Evolutionary conservation across 139 green algal species (phyloP), one percentile per base, ranked within the genome.

Genomic region (Edaphochlamys debaryana): DNA sequence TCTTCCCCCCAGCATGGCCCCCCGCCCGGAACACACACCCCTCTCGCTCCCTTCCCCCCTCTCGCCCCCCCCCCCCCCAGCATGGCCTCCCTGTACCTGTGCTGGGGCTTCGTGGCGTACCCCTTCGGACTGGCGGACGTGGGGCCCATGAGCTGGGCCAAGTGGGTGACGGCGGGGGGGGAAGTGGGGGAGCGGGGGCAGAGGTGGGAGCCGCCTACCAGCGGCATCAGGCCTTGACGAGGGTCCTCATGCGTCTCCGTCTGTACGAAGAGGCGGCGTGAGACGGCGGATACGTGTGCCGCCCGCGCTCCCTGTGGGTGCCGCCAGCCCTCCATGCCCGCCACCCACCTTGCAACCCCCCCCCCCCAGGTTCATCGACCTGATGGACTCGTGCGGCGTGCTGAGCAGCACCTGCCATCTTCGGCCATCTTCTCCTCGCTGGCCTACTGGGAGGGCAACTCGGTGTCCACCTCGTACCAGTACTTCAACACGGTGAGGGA

Each of bases 301-400:
- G n/a, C n/a, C n/a, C n/a, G n/a, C n/a, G n/a, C n/a, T n/a, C n/a
- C n/a, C n/a, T n/a, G n/a, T n/a, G n/a, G n/a, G n/a, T n/a, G n/a
- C n/a, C n/a, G n/a, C n/a, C n/a, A n/a, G n/a, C n/a, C n/a, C n/a
- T n/a, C n/a, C n/a, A n/a, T n/a, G n/a, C n/a, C n/a, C n/a, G n/a
- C n/a, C n/a, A n/a, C n/a, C n/a, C n/a, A n/a, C n/a, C n/a, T n/a
- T n/a, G n/a, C n/a, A n/a, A n/a, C n/a, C n/a, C n/a, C n/a, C n/a
- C n/a, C n/a, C n/a, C n/a, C 29, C 0, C 63, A 83, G 77, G 45
- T 83, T 83, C 42, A 52, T 83, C 0, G 77, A 83, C 64, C 48
- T 83, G 34, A 83, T 83, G 77, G 77, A 83, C 62, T 83, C 77
- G 42, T 83, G 77, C 62, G 77, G 77, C 9, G 77, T 74, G 63